Conservation (phyloP, 2,329 filamentous ascomycete genomes). For the Cryphonectria naterciae region DNA sequence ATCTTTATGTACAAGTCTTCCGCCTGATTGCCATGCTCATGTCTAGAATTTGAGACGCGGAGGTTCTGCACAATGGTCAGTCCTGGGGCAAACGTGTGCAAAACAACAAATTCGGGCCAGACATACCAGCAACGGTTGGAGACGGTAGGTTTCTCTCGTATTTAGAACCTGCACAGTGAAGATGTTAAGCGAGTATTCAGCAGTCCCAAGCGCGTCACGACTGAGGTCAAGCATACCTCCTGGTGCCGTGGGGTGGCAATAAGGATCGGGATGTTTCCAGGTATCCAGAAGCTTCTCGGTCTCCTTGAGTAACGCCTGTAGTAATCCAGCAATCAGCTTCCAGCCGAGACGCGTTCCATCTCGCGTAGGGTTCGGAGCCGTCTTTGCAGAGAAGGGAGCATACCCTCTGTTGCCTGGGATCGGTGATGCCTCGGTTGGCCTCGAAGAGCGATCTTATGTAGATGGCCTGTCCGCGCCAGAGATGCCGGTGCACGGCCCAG, state of each 20-base stretch:
- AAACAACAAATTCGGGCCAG: neutral
- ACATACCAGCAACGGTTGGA: constrained; percentile 80
- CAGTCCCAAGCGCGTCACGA: neutral
- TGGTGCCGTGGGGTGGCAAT: constrained; percentile 84
- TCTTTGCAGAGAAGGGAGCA: constrained; percentile 32
- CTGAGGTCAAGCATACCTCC: constrained; percentile 69
- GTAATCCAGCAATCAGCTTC: constrained; percentile 14
- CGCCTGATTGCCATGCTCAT: constrained; percentile 22
- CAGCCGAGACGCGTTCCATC: constrained; percentile 25
- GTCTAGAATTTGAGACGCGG: constrained; percentile 53
- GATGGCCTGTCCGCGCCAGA: constrained; percentile 94
- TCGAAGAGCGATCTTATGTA: constrained; percentile 97
- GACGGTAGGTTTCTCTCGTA: constrained; percentile 90
- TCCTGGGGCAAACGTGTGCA: constrained; percentile 18
- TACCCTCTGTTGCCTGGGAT: constrained; percentile 87
- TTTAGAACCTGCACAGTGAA: constrained; percentile 72
- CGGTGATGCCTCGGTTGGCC: constrained; percentile 82
- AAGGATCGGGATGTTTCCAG: constrained; percentile 98
- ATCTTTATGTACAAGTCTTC: constrained; percentile 41
- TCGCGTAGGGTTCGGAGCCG: neutral
- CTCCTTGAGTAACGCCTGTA: constrained; percentile 79
- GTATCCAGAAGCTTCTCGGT: constrained; percentile 85
- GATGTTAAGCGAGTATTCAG: constrained; percentile 16
- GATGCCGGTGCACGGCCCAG: constrained; percentile 89
- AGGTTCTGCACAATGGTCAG: constrained; percentile 45